Evolutionary conservation across 2,329 filamentous ascomycete species (phyloP).

Genomic region (Gyromitra esculenta): DNA sequence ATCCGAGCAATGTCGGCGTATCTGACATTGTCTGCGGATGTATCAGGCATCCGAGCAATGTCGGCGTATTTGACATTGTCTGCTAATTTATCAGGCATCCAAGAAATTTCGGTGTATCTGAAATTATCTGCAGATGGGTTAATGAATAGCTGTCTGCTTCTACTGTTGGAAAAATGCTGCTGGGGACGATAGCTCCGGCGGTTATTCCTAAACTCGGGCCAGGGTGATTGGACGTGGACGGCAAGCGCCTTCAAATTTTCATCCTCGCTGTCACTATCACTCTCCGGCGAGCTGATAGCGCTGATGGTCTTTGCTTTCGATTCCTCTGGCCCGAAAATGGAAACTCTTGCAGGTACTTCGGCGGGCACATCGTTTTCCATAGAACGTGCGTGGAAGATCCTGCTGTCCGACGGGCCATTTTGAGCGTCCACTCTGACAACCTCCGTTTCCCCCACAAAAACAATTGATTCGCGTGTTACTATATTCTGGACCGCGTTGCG

Average conservation of each 20-base stretch:
- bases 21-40: slow-evolving; percentile 20
- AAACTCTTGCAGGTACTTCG: neutral
- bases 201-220: neutral
- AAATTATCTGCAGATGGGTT: neutral
- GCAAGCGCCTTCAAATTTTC: neutral
- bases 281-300: neutral
- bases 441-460: neutral
- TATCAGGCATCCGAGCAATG: neutral
- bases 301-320: neutral
- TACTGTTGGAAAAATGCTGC: neutral
- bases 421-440: neutral
- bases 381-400: neutral
- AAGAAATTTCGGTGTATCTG: neutral
- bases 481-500: neutral
- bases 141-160: neutral
- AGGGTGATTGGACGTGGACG: neutral
- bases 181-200: neutral
- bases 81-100: slow-evolving; percentile 1
- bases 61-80: slow-evolving; percentile 29
- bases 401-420: neutral
- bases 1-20: slow-evolving; percentile 19
- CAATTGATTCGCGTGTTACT: neutral
- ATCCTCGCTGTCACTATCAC: neutral
- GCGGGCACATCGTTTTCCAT: neutral
- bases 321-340: neutral